Evolutionary conservation across 176 grass and related monocot genomes (phyloP), one percentile per base, ranked within the genome.

Genomic region (Carex cristatella): DNA sequence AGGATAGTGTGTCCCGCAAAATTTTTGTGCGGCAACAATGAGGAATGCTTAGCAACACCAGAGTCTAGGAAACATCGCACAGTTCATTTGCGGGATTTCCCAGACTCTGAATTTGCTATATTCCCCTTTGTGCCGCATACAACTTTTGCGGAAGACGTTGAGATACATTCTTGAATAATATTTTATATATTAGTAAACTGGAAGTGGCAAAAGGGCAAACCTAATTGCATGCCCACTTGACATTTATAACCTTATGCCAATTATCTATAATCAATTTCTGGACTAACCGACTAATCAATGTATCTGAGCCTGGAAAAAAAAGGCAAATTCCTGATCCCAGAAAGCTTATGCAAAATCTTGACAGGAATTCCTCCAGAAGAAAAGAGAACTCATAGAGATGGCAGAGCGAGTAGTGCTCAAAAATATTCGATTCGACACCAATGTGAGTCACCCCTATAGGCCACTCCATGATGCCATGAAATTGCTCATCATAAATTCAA

Each of bases 381-480:
- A 97, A 79, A 94, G 91, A 89, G 82, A 86, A 18, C 85, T 92
- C 14, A 86, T 97, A 79, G 86, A 89, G 80, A 59, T 87, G 4
- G 91, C 91, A 66, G 94, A 94, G 76, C 84, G 87, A 74, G 79
- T 97, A 69, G 85, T 97, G 69, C 91, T 97, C 66, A 85, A 71
- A 68, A 97, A 92, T 73, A 68, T 97, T 61, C 86, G 90, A 56
- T 97, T 94, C 81, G 91, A 94, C 71, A 86, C 91, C 58, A 97
- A 97, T 79, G 86, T 97, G 72, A 69, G 87, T 33, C 94, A 97
- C 91, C 88, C 91, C 83, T 97, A 94, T 64, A 97, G 74, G 65
- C 88, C 89, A 42, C 90, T 97, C 76, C 81, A 91, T 31, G 80
- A 97, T 84, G 91, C 91, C 57, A 86, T 97, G 58, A 90, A 90